These are phyloP conservation scores for Colletotrichum somersetense DNA, from an alignment of 2,329 filamentous ascomycete genomes.

Conservation along the genomic window DNA sequence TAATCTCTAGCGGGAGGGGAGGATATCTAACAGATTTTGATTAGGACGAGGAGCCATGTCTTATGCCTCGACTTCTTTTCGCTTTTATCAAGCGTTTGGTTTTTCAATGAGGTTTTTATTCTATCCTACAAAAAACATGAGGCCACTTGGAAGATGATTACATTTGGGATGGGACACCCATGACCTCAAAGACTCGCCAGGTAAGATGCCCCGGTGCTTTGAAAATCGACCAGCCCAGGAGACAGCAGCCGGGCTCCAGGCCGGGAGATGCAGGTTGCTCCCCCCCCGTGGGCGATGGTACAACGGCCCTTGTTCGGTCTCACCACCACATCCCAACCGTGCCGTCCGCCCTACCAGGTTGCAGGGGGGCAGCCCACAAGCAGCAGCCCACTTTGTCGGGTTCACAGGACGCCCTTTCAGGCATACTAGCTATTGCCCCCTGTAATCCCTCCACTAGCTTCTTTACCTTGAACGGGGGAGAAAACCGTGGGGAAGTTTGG, in stretches of 20 bases:
- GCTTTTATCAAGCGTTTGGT: too few relatives aligned
- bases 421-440: neutral
- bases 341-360: slow-evolving; percentile 4
- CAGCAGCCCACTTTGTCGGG: neutral
- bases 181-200: neutral
- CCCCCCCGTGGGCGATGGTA: neutral
- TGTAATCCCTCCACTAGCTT: neutral
- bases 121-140: too few relatives aligned
- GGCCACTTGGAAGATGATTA: too few relatives aligned
- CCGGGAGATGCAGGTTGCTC: neutral
- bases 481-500: neutral
- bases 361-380: slow-evolving; percentile 15
- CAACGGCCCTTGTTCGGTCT: slow-evolving; percentile 2
- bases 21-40: too few relatives aligned
- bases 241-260: neutral
- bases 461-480: neutral
- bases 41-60: too few relatives aligned
- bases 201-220: neutral
- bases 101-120: too few relatives aligned
- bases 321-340: neutral
- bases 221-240: neutral
- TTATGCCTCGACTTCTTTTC: too few relatives aligned
- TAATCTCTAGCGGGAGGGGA: too few relatives aligned
- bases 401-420: neutral
- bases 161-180: neutral